phyloP scores from a whole-genome alignment of 23 red algal species.

The Porphyridium purpureum region DNA sequence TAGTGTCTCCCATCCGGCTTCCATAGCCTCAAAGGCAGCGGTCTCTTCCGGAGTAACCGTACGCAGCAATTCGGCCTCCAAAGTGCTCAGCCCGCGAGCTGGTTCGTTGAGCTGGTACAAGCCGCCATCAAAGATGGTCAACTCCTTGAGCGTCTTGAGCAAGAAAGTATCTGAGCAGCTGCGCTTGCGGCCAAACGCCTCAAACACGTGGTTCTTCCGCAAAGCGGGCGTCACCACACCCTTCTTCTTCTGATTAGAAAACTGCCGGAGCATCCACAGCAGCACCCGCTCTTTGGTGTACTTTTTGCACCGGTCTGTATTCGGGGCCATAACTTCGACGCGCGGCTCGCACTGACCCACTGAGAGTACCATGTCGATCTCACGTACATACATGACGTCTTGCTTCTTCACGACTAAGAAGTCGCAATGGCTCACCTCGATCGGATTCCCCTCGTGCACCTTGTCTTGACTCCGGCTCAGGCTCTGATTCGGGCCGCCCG shows the following conservation, averaged over 20 bases:
- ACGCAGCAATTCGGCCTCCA: slow-evolving; percentile 54
- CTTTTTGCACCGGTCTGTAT: slow-evolving; percentile 60
- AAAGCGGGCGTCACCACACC: slow-evolving; percentile 10
- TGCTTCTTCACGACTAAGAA: slow-evolving; percentile 42
- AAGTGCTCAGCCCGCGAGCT: slow-evolving; percentile 15
- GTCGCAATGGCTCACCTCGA: too few relatives aligned
- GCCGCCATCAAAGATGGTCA: slow-evolving; percentile 41
- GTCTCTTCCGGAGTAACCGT: slow-evolving; percentile 70
- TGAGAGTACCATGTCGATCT: slow-evolving; percentile 65
- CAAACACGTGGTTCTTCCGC: not conserved
- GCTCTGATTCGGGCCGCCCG: too few relatives aligned
- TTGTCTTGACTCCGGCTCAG: too few relatives aligned
- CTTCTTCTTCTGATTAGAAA: slow-evolving; percentile 30
- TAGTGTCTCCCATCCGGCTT: slow-evolving; percentile 69
- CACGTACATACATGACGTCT: slow-evolving; percentile 56
- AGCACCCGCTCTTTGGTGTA: slow-evolving; percentile 54
- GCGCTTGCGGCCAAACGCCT: slow-evolving; percentile 26
- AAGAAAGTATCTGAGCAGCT: slow-evolving; percentile 29
- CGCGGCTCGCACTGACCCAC: slow-evolving; percentile 63
- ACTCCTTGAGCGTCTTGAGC: slow-evolving; percentile 40
- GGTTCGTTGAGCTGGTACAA: slow-evolving; percentile 44
- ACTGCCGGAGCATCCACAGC: slow-evolving; percentile 64
- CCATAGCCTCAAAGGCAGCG: slow-evolving; percentile 89
- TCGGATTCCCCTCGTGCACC: too few relatives aligned
- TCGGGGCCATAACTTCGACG: slow-evolving; percentile 79